Percentiles rank a stretch among this genome's conserved stretches.
Evolutionary conservation across 345 rosid genomes (phyloP).

Genomic region (Salix brachista): DNA sequence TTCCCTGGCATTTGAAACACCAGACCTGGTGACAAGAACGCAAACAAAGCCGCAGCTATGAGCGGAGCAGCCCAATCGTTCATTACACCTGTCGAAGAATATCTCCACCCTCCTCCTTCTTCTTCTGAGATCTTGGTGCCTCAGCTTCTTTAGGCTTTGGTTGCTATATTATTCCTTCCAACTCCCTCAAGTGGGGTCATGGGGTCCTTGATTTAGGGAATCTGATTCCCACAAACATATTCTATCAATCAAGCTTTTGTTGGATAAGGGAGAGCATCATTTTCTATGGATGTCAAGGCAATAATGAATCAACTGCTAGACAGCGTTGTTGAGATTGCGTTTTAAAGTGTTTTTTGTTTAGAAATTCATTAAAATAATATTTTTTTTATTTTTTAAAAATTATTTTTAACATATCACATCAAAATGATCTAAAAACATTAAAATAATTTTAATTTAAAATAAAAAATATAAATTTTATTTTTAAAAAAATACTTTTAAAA

Average conservation of each 20-base stretch:
- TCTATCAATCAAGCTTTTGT: not conserved
- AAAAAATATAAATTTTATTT: no score
- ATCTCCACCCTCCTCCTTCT: no score
- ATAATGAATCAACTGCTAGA: no score
- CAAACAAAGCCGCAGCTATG: conserved; percentile 84
- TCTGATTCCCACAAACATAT: conserved; percentile 25
- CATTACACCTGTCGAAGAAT: conserved; percentile 21
- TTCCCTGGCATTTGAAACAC: conserved; percentile 72
- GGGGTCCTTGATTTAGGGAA: conserved; percentile 2
- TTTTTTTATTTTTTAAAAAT: no score
- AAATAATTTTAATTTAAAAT: no score
- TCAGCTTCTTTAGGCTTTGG: not conserved
- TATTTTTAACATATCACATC: fast-evolving
- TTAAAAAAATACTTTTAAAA: no score
- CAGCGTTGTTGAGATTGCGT: fast-evolving
- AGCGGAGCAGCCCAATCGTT: conserved; percentile 88
- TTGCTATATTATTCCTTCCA: not conserved
- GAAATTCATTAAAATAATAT: no score
- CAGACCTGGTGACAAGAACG: conserved; percentile 70
- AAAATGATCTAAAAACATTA: no score
- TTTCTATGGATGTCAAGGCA: not conserved
- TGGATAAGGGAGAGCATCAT: conserved; percentile 22
- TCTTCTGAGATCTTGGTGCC: no score
- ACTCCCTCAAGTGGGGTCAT: no score
- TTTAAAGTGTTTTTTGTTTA: no score